Evolutionary conservation across 305 asterid genomes (phyloP).

Genomic region (Striga hermonthica): DNA sequence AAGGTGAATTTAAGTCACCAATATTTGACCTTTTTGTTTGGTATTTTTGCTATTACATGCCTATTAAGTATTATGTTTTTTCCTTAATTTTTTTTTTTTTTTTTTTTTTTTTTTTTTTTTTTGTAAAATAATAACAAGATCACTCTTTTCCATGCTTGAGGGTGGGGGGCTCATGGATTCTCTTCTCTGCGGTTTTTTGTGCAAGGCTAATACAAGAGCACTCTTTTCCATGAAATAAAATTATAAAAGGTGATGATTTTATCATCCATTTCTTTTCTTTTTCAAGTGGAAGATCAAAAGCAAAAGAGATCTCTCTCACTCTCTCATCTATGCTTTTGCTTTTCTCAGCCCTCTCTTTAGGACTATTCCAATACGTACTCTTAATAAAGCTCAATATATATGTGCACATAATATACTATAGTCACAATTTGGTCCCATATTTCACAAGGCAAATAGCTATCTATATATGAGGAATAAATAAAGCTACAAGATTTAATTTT

Average conservation of each 20-base stretch:
- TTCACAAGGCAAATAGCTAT: conserved; percentile 36
- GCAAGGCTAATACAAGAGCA: conserved; percentile 45
- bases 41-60: too few relatives aligned
- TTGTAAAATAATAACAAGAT: conserved; percentile 35
- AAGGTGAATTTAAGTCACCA: too few relatives aligned
- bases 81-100: conserved; percentile 26
- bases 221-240: conserved; percentile 58
- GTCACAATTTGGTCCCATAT: conserved; percentile 51
- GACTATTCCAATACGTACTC: conserved; percentile 86
- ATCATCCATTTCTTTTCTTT: conserved; percentile 35
- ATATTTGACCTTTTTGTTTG: too few relatives aligned
- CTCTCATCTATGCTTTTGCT: conserved; percentile 56
- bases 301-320: conserved; percentile 36
- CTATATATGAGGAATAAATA: conserved; percentile 44
- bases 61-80: neutral
- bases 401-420: conserved; percentile 38
- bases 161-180: conserved; percentile 31
- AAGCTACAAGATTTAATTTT: conserved; percentile 25
- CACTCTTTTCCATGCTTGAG: conserved; percentile 52
- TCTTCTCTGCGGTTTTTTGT: conserved; percentile 8
- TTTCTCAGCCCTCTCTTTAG: conserved; percentile 71
- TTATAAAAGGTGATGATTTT: conserved; percentile 32
- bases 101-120: conserved; percentile 30
- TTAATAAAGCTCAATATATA: conserved; percentile 73
- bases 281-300: conserved; percentile 80